A percentile compares a stretch with the other conserved stretches of the same genome.
These are phyloP conservation scores for Tetradesmus lagerheimii DNA, from an alignment of 139 green algal genomes.

Conservation along the genomic window DNA sequence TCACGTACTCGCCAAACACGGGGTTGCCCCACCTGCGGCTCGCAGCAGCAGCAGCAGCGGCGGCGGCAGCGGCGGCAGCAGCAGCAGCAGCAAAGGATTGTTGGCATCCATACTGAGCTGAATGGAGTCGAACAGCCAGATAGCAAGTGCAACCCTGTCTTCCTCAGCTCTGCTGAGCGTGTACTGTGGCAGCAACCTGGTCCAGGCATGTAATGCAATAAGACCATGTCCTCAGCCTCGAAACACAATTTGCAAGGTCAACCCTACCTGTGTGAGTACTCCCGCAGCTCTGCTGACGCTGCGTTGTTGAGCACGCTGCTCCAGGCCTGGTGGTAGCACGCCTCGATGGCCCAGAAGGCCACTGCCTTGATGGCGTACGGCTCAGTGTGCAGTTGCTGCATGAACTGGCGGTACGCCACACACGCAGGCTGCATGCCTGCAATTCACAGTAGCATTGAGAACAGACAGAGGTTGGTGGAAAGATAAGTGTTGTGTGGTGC, in stretches of 20 bases:
- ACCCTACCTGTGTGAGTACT: constrained; percentile 30
- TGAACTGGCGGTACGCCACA: constrained; percentile 20
- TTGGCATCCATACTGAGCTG: too few relatives aligned
- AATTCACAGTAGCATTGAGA: neutral
- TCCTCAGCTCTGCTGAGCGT: too few relatives aligned
- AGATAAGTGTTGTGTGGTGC: too few relatives aligned
- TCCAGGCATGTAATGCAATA: too few relatives aligned
- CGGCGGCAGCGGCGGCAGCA: constrained; percentile 1
- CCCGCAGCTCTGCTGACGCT: neutral
- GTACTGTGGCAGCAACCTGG: too few relatives aligned
- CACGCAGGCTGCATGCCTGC: constrained; percentile 44
- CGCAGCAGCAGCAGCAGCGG: neutral
- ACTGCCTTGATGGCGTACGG: constrained; percentile 37
- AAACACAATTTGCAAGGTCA: neutral
- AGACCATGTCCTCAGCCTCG: too few relatives aligned
- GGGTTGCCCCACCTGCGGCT: constrained; percentile 32
- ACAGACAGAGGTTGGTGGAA: too few relatives aligned
- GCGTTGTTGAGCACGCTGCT: constrained; percentile 18
- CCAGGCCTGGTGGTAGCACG: constrained; percentile 37
- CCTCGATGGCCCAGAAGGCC: constrained; percentile 47
- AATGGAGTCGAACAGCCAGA: too few relatives aligned
- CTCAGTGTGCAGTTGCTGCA: constrained; percentile 8
- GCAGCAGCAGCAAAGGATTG: too few relatives aligned
- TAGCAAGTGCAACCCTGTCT: too few relatives aligned
- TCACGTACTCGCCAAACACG: constrained; percentile 33